A percentile compares a stretch with the other conserved stretches of the same genome.
These are phyloP conservation scores for Tremella yokohamensis DNA, from an alignment of 768 basidiomycete species.

Conservation along the genomic window DNA sequence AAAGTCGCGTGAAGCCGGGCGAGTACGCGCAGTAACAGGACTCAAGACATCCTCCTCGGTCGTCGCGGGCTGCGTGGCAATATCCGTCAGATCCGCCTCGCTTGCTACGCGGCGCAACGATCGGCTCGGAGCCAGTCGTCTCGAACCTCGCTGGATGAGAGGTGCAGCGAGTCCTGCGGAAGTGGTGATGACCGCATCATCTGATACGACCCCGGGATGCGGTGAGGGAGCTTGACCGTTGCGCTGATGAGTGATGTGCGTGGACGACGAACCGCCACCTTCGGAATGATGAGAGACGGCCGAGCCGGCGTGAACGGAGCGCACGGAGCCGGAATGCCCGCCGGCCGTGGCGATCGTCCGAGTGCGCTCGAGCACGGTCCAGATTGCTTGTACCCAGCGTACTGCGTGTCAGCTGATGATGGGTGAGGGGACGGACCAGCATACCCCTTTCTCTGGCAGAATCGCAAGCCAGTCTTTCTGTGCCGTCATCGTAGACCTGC, in stretches of 20 bases:
- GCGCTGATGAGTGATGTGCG: slow-evolving; percentile 18
- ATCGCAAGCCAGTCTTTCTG: slow-evolving; percentile 83
- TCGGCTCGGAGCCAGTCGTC: slow-evolving; percentile 37
- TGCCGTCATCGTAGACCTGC: slow-evolving; percentile 74
- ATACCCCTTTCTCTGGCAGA: slow-evolving; percentile 67
- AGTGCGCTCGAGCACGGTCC: slow-evolving; percentile 57
- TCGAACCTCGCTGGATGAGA: slow-evolving; percentile 32
- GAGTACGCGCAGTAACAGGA: slow-evolving; percentile 26
- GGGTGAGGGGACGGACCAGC: slow-evolving; percentile 4
- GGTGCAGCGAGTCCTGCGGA: slow-evolving; percentile 40
- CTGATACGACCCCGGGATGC: slow-evolving; percentile 23
- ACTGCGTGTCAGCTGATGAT: slow-evolving; percentile 51
- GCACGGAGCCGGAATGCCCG: slow-evolving; percentile 5
- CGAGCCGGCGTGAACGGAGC: slow-evolving; percentile 4
- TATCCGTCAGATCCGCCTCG: slow-evolving; percentile 40
- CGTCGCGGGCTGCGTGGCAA: not conserved
- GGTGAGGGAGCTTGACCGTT: slow-evolving; percentile 3
- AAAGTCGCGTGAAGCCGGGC: slow-evolving; percentile 40
- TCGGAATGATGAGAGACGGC: slow-evolving; percentile 9
- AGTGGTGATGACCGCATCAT: slow-evolving; percentile 42
- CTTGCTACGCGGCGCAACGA: slow-evolving; percentile 38
- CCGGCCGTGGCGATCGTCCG: slow-evolving; percentile 9
- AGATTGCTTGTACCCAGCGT: slow-evolving; percentile 86
- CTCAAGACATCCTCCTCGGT: slow-evolving; percentile 12
- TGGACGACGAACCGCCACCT: slow-evolving; percentile 34